Conservation (phyloP, 352 stramenopile genomes). For the Aphanomyces cochlioides region DNA sequence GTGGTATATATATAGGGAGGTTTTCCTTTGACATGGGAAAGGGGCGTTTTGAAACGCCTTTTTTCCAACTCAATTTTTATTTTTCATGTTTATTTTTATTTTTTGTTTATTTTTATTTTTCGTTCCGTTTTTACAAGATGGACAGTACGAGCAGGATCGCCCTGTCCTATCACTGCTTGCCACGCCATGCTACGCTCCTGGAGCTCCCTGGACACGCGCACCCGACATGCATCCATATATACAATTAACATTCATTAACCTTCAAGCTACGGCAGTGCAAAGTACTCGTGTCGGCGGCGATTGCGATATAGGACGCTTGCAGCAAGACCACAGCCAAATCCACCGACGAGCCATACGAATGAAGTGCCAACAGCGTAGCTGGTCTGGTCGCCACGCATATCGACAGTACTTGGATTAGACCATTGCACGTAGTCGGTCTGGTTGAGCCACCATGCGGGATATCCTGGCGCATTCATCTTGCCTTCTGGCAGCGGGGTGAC, state of each 20-base stretch:
- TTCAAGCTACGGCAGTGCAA: background rate
- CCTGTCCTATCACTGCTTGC: no score
- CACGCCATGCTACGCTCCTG: no score
- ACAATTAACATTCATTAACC: background rate
- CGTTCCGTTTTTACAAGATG: background rate
- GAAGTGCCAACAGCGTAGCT: background rate
- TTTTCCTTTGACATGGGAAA: background rate
- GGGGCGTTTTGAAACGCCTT: constrained; percentile 24
- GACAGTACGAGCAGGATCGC: no score
- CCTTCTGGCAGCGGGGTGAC: constrained; percentile 24
- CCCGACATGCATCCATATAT: background rate
- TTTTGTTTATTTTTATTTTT: background rate
- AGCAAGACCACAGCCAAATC: constrained; percentile 2
- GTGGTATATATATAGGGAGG: no score
- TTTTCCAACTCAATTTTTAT: background rate
- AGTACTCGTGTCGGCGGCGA: constrained; percentile 8
- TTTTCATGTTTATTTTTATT: background rate
- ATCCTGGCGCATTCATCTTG: constrained; percentile 11
- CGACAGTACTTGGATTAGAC: background rate
- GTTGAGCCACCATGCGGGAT: constrained; percentile 32
- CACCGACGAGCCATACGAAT: background rate
- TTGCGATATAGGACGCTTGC: constrained; percentile 6
- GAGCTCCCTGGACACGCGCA: no score
- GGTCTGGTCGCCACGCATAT: no score
- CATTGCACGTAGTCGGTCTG: constrained; percentile 31